Base-by-base conservation (phyloP, 73 alveolate genomes). In the Symbiodinium pilosum region DNA sequence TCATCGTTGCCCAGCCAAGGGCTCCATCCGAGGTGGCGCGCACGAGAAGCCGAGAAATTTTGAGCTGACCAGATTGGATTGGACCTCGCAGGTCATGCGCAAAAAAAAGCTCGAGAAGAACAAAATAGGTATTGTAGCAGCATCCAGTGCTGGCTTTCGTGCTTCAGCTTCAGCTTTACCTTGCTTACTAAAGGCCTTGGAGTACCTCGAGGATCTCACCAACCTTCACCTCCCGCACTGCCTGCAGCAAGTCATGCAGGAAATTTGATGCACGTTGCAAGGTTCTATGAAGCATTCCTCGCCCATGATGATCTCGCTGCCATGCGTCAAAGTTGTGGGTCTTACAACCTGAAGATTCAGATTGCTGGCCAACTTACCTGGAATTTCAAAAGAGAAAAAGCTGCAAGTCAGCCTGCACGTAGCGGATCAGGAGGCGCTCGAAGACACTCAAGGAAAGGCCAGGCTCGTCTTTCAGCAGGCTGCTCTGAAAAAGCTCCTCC, bases 141-240 rank as follows among this genome's bases (percentile, higher is more conserved):
- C n/a, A 5, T 26, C 73, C 34, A 54, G 20, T 24, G 73, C 73
- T n/a, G 73, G 20, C 34, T n/a, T 54, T 6, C 28, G 7, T 24
- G 68, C 4, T 51, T 16, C 7, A n/a, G n/a, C n/a, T n/a, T n/a
- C n/a, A n/a, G n/a, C n/a, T n/a, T n/a, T n/a, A n/a, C n/a, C n/a
- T n/a, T 47, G 59, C 59, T 14, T 9, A 47, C 21, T 26, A 2
- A 21, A 16, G 59, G 64, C 97, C 97, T 69, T 64, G 89, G 8
- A 91, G 88, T 8, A 91, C 97, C 40, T 91, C 97, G 81, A 91
- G 84, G 81, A 91, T 41, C 88, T 91, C 97, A 41, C 84, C 84
- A 41, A 32, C 5, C 88, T 91, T 68, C 77, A 91, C 81, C 44
- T 71, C 88, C 68, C 97, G 43, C 40, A 91, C 75, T 24, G 52